Percentiles rank a stretch among this genome's conserved stretches.
These are phyloP conservation scores for Trifolium fragiferum DNA, from an alignment of 306 rosid genomes.

Conservation along the genomic window DNA sequence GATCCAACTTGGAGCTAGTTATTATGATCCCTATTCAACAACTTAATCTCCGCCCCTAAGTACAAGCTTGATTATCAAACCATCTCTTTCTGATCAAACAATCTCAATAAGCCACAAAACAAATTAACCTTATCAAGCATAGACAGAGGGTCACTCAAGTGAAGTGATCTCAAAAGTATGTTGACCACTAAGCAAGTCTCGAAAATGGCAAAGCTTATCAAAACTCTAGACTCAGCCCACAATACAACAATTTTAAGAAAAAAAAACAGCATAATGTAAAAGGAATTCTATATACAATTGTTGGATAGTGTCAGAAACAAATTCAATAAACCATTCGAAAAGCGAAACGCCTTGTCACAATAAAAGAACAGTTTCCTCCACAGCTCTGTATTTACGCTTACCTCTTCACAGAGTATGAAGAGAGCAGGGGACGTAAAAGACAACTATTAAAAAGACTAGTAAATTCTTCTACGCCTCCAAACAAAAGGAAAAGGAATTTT, in stretches of 20 bases:
- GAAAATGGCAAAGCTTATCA: neutral
- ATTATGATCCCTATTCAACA: too few species aligned
- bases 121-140: neutral
- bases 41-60: too few species aligned
- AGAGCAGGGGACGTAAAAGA: conserved; percentile 20
- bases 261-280: neutral
- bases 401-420: conserved; percentile 17
- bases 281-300: neutral
- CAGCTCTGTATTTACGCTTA: conserved; percentile 40
- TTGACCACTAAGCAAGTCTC: neutral
- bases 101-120: neutral
- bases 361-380: conserved; percentile 13
- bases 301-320: conserved; percentile 15
- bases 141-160: neutral
- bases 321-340: neutral
- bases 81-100: too few species aligned
- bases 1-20: too few species aligned
- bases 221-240: neutral
- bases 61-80: too few species aligned
- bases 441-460: conserved; percentile 40
- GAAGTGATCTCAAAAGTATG: too few species aligned
- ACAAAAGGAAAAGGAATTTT: conserved; percentile 9
- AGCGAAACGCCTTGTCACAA: conserved; percentile 1
- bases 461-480: conserved; percentile 32
- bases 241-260: neutral